Evolutionary conservation across 768 basidiomycete species (phyloP).

Genomic region (Clathrus columnatus): DNA sequence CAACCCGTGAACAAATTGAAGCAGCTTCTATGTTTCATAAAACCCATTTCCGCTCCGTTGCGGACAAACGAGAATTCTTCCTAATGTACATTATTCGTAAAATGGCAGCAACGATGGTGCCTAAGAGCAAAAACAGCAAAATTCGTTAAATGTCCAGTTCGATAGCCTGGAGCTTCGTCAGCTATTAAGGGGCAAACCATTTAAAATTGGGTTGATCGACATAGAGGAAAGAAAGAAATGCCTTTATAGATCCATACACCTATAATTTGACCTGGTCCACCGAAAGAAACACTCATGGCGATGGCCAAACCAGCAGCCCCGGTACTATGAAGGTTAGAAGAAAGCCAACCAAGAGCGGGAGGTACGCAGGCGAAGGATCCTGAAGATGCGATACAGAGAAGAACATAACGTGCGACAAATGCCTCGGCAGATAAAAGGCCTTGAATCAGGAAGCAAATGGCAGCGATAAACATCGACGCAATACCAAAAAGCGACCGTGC

Average conservation of each 20-base stretch:
- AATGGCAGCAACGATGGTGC: constrained; percentile 1
- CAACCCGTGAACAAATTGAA: too few relatives aligned
- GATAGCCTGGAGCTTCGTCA: constrained; percentile 24
- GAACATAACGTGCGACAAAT: constrained; percentile 24
- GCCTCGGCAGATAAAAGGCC: constrained; percentile 18
- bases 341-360: constrained; percentile 28
- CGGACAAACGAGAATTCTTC: background rate
- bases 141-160: constrained; percentile 29
- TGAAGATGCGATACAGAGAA: constrained; percentile 24
- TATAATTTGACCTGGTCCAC: constrained; percentile 30
- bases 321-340: constrained; percentile 25
- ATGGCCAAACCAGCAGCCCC: constrained; percentile 24
- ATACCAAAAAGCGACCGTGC: background rate
- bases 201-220: constrained; percentile 20
- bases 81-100: constrained; percentile 3
- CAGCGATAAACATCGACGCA: constrained; percentile 7
- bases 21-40: background rate
- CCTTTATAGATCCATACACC: constrained; percentile 11
- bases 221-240: background rate
- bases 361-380: constrained; percentile 28
- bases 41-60: background rate
- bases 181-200: constrained; percentile 14
- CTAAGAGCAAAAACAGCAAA: constrained; percentile 23
- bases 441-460: constrained; percentile 12
- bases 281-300: constrained; percentile 26